A percentile compares a stretch with the other conserved stretches of the same genome.
phyloP scores from a whole-genome alignment of 2,329 filamentous ascomycete species.

The Fusarium mexicanum region DNA sequence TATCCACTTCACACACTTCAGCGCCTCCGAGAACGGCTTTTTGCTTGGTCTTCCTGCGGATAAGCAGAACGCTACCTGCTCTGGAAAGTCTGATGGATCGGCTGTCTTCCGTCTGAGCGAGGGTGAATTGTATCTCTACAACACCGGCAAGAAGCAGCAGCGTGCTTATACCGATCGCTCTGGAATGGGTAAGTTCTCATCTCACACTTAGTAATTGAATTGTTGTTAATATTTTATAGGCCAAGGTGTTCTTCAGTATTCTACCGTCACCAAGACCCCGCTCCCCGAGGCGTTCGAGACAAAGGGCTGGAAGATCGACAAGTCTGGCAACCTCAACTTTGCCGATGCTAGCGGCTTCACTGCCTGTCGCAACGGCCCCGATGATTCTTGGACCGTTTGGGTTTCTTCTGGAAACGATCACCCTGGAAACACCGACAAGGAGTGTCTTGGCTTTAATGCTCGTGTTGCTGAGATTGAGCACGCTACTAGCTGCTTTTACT shows the following conservation, averaged over 20 bases:
- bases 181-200: conserved; percentile 61
- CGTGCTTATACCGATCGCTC: conserved; percentile 65
- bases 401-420: conserved; percentile 42
- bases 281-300: conserved; percentile 55
- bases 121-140: conserved; percentile 58
- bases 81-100: conserved; percentile 47
- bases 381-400: conserved; percentile 56
- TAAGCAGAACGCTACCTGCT: conserved; percentile 60
- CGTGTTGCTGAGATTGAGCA: conserved; percentile 41
- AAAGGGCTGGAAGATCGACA: conserved; percentile 58
- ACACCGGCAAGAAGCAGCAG: conserved; percentile 54
- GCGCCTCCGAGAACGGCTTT: conserved; percentile 56
- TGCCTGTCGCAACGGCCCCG: conserved; percentile 59
- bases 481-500: conserved; percentile 52
- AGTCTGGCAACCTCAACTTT: conserved; percentile 33
- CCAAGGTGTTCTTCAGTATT: conserved; percentile 64
- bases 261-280: conserved; percentile 48
- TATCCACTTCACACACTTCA: conserved; percentile 58
- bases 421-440: conserved; percentile 49
- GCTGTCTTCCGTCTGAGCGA: conserved; percentile 61
- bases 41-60: conserved; percentile 50
- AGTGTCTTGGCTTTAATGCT: conserved; percentile 50
- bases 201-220: fast-evolving
- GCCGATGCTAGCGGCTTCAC: conserved; percentile 48
- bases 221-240: conserved; percentile 45